Evolutionary conservation across 106 monocot species (phyloP), one percentile per base, ranked within the genome.

Genomic region (Apostasia shenzhenica): DNA sequence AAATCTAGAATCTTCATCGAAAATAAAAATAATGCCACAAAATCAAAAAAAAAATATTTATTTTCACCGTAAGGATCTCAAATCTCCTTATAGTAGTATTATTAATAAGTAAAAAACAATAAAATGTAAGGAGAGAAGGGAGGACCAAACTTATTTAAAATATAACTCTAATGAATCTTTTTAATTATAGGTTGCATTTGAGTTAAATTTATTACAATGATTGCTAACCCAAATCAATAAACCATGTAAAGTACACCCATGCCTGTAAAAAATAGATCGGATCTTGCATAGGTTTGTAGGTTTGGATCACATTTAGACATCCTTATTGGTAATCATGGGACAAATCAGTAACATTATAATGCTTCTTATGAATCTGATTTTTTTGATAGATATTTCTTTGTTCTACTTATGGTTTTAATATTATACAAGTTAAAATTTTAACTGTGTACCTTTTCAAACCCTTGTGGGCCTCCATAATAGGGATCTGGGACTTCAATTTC

Each of bases 401-500:
- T 6, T 67, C 48, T 37, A 41, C 1, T 7, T 14, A 39, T 14
- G 45, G 2, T n/a, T 3, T 41, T 39, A 14, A 6, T 26, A 26
- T 3, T 37, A 13, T 48, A 52, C n/a, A 8, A 42, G 1, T 54
- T 45, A 12, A 43, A n/a, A 14, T 60, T 66, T 57, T 13, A 77
- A 2, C 46, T 52, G 9, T 48, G 55, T 71, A 86, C 91, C 79
- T 95, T 92, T 69, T 89, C 91, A 86, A 92, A 95, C 70, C 95
- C 95, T 67, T 95, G 73, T 65, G 81, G 81, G 1, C 95, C 95
- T 59, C 95, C 95, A 72, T 95, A 95, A 57, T 92, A 92, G 59
- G 95, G 95, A 84, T 95, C 95, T 49, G 95, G 95, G 50, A 95
- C 91, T 82, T 95, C 91, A 10, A 72, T 74, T 79, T 95, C 95